Evolutionary conservation across 2,329 filamentous ascomycete genomes (phyloP), one percentile per base, ranked within the genome.

Genomic region (Apiospora rasikravindrae): DNA sequence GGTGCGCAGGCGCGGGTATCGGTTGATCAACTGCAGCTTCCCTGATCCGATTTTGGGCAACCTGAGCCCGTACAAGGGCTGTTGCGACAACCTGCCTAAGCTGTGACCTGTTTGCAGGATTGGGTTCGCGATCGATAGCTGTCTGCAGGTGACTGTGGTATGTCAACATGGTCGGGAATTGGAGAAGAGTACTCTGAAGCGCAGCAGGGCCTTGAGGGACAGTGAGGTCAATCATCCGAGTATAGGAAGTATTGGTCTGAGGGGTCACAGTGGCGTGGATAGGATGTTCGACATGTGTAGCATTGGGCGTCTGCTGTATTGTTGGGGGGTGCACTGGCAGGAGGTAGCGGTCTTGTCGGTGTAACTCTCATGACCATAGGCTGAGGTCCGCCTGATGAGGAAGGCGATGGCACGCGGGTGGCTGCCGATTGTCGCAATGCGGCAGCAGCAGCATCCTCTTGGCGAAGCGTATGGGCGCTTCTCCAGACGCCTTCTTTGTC

Each of bases 401-500:
- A 72, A 33, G 29, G 73, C 53, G 68, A 69, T 19, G 47, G 14
- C n/a, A 47, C 45, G 26, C 47, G 68, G 14, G 19, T 40, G 74
- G 44, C 37, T 10, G 68, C 40, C 29, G 45, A 51, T 24, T 69
- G 68, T 26, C 79, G 78, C 24, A 80, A 75, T 42, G 89, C 89
- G 22, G 87, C 85, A 1, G 84, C 81, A 0, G 89, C 88, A 2
- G 91, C 92, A 72, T 94, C 91, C 78, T 93, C 92, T 80, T 97
- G 94, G 51, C 91, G 88, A 13, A 97, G 86, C 64, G 90, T 89
- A 75, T 96, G 93, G 45, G 91, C 90, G 70, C 92, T 90, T 76
- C 91, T 91, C 95, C 96, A 98, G 37, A 93, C 89, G 2, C 95
- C 95, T 75, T 96, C 91, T 75, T 91, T 89, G 75, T 97, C 93